Evolutionary conservation across 352 stramenopile species (phyloP), one percentile per base, ranked within the genome.

Genomic region (Phytophthora citrophthora): DNA sequence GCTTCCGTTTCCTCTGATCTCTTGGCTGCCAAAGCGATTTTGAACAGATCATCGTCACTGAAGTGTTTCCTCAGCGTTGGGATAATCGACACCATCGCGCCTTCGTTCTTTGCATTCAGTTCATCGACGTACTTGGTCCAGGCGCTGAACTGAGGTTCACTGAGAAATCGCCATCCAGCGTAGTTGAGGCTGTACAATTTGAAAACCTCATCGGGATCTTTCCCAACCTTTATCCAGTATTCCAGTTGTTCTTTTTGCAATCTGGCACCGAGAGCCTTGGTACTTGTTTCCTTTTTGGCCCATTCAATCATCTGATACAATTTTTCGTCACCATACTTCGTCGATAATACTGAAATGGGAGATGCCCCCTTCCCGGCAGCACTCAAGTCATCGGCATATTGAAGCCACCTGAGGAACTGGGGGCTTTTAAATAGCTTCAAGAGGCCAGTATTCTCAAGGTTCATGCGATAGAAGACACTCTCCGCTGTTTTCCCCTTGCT

Each of bases 71-170:
- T 45, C 16, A 61, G 15, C 15, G 41, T 36, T 8, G 54, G 20
- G 3, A 34, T 5, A 40, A 51, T 60, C 2, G 26, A 36, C 2
- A 36, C 16, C 29, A 11, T 2, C 5, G 39, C 5, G 34, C 40
- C 34, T 7, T 46, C 34, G 4, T 64, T n/a, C 13, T 45, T 64
- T 27, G 18, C 26, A 18, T 39, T 64, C 10, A 45, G 4, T 26
- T 62, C 24, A n/a, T 55, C 43, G 4, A 61, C 20, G 15, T 61
- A 61, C 31, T 54, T 61, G 13, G 6, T 11, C 43, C 43, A 61
- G 11, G n/a, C 8, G 7, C 15, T 34, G 5, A 59, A 43, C 2
- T 40, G 2, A 3, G 38, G n/a, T 9, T 44, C 47, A 15, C 20
- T 20, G 5, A 54, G 15, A n/a, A 61, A 6, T 2, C 20, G 11